phyloP scores from a whole-genome alignment of 2,329 filamentous ascomycete species.

The Ascochyta fabae region DNA sequence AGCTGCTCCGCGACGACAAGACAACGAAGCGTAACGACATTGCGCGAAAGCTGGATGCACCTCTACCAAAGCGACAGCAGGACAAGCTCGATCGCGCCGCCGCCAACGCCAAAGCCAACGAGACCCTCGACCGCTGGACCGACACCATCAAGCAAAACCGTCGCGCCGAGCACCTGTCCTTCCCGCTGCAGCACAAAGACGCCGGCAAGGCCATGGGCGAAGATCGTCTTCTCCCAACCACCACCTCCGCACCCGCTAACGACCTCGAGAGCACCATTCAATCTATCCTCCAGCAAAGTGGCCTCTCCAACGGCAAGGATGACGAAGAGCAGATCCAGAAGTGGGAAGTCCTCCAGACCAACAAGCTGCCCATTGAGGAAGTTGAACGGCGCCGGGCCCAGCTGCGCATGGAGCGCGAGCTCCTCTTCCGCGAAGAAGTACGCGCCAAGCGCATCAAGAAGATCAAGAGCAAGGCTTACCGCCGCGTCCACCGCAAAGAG shows the following conservation, averaged over 20 bases:
- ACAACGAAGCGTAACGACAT: constrained; percentile 62
- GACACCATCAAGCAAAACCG: constrained; percentile 96
- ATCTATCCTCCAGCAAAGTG: constrained; percentile 87
- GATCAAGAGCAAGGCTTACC: constrained; percentile 97
- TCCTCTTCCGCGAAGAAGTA: constrained; percentile 87
- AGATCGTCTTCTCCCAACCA: constrained; percentile 67
- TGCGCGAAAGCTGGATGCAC: constrained; percentile 77
- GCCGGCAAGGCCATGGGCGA: constrained; percentile 66
- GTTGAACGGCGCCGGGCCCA: constrained; percentile 75
- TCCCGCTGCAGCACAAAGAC: constrained; percentile 79
- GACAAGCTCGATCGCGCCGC: constrained; percentile 80
- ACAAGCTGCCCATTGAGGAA: constrained; percentile 75
- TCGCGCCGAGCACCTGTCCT: constrained; percentile 85
- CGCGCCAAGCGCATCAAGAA: constrained; percentile 94
- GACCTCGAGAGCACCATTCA: constrained; percentile 87
- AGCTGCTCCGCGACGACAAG: constrained; percentile 72
- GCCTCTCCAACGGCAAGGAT: constrained; percentile 69
- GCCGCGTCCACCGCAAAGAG: constrained; percentile 86
- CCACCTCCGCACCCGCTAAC: constrained; percentile 68
- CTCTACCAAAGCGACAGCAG: constrained; percentile 84
- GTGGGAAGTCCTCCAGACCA: constrained; percentile 72
- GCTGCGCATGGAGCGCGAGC: constrained; percentile 79
- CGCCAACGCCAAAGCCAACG: constrained; percentile 89
- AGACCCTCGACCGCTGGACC: constrained; percentile 88
- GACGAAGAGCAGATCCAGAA: constrained; percentile 70